phyloP scores from a whole-genome alignment of 768 basidiomycete species.

The Tylopilus felleus region DNA sequence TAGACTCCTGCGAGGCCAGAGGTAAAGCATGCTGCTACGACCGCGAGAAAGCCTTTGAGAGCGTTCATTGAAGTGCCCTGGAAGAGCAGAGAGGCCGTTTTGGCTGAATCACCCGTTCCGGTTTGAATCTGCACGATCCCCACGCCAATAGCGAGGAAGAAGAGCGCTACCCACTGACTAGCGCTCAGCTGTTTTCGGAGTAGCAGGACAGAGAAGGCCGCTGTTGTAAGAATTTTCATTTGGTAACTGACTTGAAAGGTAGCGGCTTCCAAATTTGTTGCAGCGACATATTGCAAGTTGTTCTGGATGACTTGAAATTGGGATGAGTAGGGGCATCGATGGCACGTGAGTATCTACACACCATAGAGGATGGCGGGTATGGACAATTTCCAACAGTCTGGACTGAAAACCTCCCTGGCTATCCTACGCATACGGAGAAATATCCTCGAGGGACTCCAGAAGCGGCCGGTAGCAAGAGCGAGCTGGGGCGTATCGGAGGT shows the following conservation, averaged over 20 bases:
- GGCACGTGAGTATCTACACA: constrained; percentile 25
- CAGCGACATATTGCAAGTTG: constrained; percentile 93
- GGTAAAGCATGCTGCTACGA: constrained; percentile 88
- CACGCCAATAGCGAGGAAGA: constrained; percentile 85
- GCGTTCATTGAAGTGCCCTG: constrained; percentile 66
- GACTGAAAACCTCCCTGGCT: constrained; percentile 70
- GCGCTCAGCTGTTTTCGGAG: constrained; percentile 71
- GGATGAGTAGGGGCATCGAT: constrained; percentile 5
- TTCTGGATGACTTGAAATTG: constrained; percentile 73
- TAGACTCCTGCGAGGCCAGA: constrained; percentile 97
- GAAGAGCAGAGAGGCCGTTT: constrained; percentile 30
- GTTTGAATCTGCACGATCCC: constrained; percentile 86
- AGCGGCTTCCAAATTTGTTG: constrained; percentile 89
- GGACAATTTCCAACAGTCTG: constrained; percentile 95
- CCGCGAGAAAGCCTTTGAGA: constrained; percentile 84
- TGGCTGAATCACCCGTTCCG: constrained; percentile 22
- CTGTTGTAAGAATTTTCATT: constrained; percentile 96
- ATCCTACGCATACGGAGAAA: constrained; percentile 53
- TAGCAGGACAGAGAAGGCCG: constrained; percentile 80
- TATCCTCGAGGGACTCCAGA: constrained; percentile 36
- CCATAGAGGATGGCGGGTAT: constrained; percentile 95
- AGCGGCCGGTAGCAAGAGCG: constrained; percentile 31
- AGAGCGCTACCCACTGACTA: constrained; percentile 80
- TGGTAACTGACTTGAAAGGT: constrained; percentile 97
- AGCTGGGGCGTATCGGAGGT: constrained; percentile 30